phyloP scores from a whole-genome alignment of 1,284 basidiomycete genomes.

The Trichosporon sp. region DNA sequence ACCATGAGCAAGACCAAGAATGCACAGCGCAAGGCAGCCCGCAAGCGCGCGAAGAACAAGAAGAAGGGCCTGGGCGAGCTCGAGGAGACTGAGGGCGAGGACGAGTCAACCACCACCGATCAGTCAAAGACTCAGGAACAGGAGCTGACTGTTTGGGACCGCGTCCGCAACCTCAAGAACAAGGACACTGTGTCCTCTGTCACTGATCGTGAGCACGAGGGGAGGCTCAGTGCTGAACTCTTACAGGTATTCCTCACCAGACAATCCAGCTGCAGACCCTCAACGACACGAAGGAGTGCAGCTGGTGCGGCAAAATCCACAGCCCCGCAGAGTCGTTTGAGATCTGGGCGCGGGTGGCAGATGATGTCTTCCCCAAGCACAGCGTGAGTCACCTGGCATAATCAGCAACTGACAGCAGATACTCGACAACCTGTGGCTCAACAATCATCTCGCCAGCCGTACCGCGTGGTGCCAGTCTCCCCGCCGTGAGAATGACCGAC shows the following conservation, averaged over 20 bases:
- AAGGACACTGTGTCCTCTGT: not conserved
- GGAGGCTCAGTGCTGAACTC: not conserved
- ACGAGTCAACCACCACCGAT: not conserved
- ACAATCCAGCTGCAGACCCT: not conserved
- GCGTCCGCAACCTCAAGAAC: constrained; percentile 11
- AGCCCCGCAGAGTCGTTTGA: not conserved
- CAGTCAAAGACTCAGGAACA: constrained; percentile 4
- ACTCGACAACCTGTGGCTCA: not conserved
- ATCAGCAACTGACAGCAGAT: not conserved
- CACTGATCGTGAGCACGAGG: constrained; percentile 5
- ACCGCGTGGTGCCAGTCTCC: not conserved
- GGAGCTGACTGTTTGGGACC: constrained; percentile 6
- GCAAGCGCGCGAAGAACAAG: constrained; percentile 19
- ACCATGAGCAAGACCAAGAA: constrained; percentile 10
- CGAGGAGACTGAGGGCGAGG: constrained; percentile 14
- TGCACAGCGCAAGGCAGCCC: constrained; percentile 1
- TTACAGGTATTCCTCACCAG: not conserved
- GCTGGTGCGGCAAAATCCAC: constrained; percentile 2
- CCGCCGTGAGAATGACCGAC: not conserved
- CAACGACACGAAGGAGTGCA: not conserved
- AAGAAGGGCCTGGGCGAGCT: constrained; percentile 17
- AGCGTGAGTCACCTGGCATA: not conserved
- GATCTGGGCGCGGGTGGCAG: not conserved
- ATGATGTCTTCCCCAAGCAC: not conserved
- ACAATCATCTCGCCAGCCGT: not conserved